Evolutionary conservation across 495 filamentous ascomycete genomes (phyloP).

Genomic region (Aspergillus nidulans): DNA sequence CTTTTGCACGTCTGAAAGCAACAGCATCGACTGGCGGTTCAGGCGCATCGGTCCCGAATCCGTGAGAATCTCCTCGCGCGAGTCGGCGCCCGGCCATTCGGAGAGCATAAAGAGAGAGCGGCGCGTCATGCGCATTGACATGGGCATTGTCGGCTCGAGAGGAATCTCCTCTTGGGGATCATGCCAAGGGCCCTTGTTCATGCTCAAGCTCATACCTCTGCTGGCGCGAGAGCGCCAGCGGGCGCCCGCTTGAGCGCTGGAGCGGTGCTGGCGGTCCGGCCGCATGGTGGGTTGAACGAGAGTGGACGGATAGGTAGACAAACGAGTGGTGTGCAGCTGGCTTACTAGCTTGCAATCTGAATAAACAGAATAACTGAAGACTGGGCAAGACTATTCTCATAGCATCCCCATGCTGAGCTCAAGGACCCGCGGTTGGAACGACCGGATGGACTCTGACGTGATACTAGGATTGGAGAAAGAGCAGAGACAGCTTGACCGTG

Average conservation of each 20-base stretch:
- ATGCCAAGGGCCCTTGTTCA: not conserved
- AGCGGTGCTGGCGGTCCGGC: not conserved
- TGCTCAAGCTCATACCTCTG: not conserved
- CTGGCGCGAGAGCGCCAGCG: not conserved
- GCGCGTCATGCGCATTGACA: not conserved
- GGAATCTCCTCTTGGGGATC: not conserved
- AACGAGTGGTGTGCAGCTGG: not conserved
- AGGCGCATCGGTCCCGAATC: not conserved
- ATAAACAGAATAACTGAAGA: no score
- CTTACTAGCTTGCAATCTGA: no score
- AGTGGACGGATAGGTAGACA: not conserved
- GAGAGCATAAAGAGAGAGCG: not conserved
- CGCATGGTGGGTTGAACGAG: not conserved
- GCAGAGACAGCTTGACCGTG: no score
- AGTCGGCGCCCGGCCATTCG: not conserved
- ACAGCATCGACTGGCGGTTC: not conserved
- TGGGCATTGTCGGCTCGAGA: not conserved
- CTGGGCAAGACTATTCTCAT: no score
- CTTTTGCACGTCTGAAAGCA: slow-evolving; percentile 41
- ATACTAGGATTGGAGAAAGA: no score
- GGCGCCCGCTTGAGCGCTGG: no score
- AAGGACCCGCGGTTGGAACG: no score
- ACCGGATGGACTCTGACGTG: no score
- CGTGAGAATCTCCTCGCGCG: not conserved
- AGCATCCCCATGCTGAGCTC: no score